Percentiles rank a stretch among this genome's conserved stretches.
phyloP scores from a whole-genome alignment of 345 rosid species.

The Tarenaya hassleriana region DNA sequence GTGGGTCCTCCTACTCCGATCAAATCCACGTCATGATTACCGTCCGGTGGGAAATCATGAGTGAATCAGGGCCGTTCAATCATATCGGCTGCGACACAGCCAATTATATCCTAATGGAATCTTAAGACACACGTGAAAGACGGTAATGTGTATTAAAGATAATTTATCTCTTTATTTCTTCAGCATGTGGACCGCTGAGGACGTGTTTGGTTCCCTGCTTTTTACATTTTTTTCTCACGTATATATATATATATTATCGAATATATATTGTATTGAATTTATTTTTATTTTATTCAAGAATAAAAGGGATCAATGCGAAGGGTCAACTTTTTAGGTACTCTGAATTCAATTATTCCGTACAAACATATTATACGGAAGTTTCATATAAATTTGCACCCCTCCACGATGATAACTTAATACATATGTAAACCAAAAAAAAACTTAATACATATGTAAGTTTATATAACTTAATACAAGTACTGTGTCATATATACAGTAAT shows the following conservation, averaged over 20 bases:
- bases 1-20: conserved; percentile 9
- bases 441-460: too few relatives aligned
- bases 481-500: too few relatives aligned
- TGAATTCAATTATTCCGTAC: conserved; percentile 18
- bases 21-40: conserved; percentile 25
- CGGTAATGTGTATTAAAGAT: conserved; percentile 16
- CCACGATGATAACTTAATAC: too few relatives aligned
- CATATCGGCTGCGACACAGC: conserved; percentile 21
- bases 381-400: too few relatives aligned
- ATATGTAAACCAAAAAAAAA: too few relatives aligned
- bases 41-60: background rate
- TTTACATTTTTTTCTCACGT: conserved; percentile 1
- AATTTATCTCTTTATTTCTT: conserved; percentile 12
- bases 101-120: conserved; percentile 24
- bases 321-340: conserved; percentile 24
- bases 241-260: too few relatives aligned
- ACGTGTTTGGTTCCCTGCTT: conserved; percentile 16
- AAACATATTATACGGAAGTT: conserved; percentile 11
- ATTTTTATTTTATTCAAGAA: conserved; percentile 21
- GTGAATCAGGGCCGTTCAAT: conserved; percentile 20
- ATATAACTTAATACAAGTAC: too few relatives aligned
- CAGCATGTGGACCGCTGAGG: conserved; percentile 25
- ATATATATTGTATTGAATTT: conserved; percentile 10
- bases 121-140: conserved; percentile 33
- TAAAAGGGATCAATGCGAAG: conserved; percentile 12